Evolutionary conservation across 257 asterid species (phyloP), one percentile per base, ranked within the genome.

Genomic region (Cinchona pubescens): DNA sequence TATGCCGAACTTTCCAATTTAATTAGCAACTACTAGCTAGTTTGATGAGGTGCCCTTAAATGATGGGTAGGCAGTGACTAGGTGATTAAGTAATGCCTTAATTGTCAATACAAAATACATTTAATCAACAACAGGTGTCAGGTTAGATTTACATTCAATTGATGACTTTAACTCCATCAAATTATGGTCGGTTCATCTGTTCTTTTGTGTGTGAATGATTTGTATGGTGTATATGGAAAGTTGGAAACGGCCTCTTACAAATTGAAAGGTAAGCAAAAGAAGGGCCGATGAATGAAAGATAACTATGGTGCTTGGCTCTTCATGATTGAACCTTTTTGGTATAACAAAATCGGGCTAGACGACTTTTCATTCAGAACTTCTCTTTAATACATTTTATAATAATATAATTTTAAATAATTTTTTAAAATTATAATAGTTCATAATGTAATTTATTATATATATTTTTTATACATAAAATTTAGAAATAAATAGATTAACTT

Each of bases 11-110:
- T 40, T 40, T 40, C 8, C 25, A n/a, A 67, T 34, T 19, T 37
- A 65, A 65, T 64, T 23, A 9, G 1, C 9, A 15, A n/a, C 13
- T 15, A 71, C 42, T n/a, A 35, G 19, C 42, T n/a, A 35, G 19
- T 9, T 9, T 38, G 48, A 53, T 51, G 75, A 71, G 64, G 25
- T 70, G 48, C 16, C 75, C 49, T 51, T 51, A 3, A 70, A 70
- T 16, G 15, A n/a, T n/a, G 18, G 49, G 30, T 8, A 21, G 21
- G 59, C 19, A 19, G 55, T 45, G 48, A 49, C 45, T n/a, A 49
- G 53, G 21, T 48, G 38, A 21, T 9, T 25, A 49, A 8, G 45
- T 9, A 21, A 43, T 42, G n/a, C 4, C 23, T 68, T n/a, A n/a
- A n/a, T n/a, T 43, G 56, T 67, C 53, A 7, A 19, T 67, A 23